Evolutionary conservation across 2,329 filamentous ascomycete species (phyloP).

Genomic region (Cercospora sojina): DNA sequence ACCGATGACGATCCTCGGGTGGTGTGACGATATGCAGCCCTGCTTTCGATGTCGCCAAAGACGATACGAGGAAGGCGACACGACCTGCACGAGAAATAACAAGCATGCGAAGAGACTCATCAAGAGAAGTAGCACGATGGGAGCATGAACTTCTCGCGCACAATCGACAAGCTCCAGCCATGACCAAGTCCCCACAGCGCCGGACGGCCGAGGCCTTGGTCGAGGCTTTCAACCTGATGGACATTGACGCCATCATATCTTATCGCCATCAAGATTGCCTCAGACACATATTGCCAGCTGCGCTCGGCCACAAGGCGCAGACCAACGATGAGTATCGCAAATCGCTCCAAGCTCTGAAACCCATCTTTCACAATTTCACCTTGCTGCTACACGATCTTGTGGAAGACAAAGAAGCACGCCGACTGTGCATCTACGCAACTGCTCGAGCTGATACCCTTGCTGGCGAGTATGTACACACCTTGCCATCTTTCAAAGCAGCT

Average conservation of each 20-base stretch:
- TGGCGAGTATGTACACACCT: conserved; percentile 16
- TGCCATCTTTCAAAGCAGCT: not conserved
- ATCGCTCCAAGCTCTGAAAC: conserved; percentile 29
- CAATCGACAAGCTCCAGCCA: not conserved
- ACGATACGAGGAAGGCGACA: not conserved
- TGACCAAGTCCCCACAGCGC: conserved; percentile 29
- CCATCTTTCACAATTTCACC: conserved; percentile 37
- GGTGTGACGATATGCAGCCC: not conserved
- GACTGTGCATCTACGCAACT: conserved; percentile 38
- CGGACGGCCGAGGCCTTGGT: conserved; percentile 35
- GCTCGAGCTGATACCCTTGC: conserved; percentile 37
- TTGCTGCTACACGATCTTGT: conserved; percentile 36
- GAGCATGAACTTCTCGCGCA: not conserved
- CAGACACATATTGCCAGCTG: conserved; percentile 35
- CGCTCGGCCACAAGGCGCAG: conserved; percentile 31
- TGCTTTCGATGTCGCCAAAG: not conserved
- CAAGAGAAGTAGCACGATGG: not conserved
- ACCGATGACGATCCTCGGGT: not conserved
- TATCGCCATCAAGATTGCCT: conserved; percentile 33
- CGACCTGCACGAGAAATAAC: not conserved
- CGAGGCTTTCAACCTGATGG: conserved; percentile 37
- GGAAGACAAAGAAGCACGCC: conserved; percentile 32
- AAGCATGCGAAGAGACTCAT: not conserved
- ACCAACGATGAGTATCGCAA: conserved; percentile 25
- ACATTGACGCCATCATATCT: conserved; percentile 34